Evolutionary conservation across 2,329 filamentous ascomycete genomes (phyloP).

Genomic region (Trichoderma atrobrunneum): DNA sequence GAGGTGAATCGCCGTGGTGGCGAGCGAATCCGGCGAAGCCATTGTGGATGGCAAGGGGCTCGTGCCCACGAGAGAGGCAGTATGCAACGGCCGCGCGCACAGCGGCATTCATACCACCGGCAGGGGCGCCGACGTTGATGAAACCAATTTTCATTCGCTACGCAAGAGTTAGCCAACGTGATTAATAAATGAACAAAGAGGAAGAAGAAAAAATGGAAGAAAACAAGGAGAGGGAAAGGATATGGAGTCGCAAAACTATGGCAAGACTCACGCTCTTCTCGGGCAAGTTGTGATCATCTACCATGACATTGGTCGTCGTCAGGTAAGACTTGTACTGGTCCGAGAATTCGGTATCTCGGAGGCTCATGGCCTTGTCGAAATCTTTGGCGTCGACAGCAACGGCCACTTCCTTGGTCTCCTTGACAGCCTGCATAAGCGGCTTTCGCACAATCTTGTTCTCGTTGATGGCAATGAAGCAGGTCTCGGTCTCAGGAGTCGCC

Average conservation of each 20-base stretch:
- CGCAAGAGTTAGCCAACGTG: not conserved
- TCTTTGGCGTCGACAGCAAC: conserved; percentile 79
- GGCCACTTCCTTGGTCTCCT: conserved; percentile 79
- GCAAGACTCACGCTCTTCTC: conserved; percentile 60
- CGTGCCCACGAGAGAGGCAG: conserved; percentile 88
- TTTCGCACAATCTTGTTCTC: conserved; percentile 97
- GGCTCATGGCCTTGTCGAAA: conserved; percentile 80
- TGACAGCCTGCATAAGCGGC: conserved; percentile 83
- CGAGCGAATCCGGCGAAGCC: conserved; percentile 92
- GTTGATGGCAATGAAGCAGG: conserved; percentile 91
- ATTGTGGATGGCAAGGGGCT: conserved; percentile 89
- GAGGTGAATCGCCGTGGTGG: conserved; percentile 79
- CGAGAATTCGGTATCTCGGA: conserved; percentile 89
- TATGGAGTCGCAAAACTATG: not conserved
- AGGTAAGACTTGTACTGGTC: conserved; percentile 90
- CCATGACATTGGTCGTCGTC: conserved; percentile 81
- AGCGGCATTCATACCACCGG: conserved; percentile 97
- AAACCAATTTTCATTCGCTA: conserved; percentile 91
- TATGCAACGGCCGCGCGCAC: conserved; percentile 91
- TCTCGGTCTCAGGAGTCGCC: conserved; percentile 82
- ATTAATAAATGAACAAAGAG: not conserved
- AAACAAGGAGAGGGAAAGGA: not conserved
- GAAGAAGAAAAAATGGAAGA: not conserved
- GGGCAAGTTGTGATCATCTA: conserved; percentile 65
- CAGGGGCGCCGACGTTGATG: conserved; percentile 93